These are phyloP conservation scores for Debaryomyces nepalensis DNA, from an alignment of 1,139 yeast genomes.

Conservation along the genomic window DNA sequence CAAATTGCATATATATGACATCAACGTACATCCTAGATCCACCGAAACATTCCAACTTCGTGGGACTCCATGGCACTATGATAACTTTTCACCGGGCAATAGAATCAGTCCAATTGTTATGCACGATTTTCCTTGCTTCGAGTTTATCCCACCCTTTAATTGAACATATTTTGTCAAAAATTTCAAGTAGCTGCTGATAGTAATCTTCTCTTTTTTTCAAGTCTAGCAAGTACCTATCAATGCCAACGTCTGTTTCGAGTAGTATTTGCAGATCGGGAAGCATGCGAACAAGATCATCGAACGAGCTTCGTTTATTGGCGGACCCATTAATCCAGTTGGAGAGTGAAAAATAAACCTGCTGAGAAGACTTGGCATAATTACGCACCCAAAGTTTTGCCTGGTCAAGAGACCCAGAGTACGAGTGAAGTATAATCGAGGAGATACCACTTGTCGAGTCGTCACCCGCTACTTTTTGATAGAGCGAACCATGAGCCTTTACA, in stretches of 20 bases:
- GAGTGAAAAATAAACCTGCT: slow-evolving; percentile 55
- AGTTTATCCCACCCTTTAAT: slow-evolving; percentile 20
- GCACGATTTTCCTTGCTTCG: slow-evolving; percentile 8
- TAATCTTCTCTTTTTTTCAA: slow-evolving; percentile 21
- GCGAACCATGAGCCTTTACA: slow-evolving; percentile 73
- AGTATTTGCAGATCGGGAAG: slow-evolving; percentile 33
- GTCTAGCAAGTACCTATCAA: slow-evolving; percentile 31
- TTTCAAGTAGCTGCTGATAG: slow-evolving; percentile 23
- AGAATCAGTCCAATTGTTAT: slow-evolving; percentile 10
- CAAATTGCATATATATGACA: not conserved
- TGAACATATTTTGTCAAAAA: slow-evolving; percentile 22
- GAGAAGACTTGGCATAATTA: slow-evolving; percentile 24
- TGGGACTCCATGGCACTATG: too few relatives aligned
- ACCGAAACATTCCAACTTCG: too few relatives aligned
- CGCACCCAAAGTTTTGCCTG: slow-evolving; percentile 60
- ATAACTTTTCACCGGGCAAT: slow-evolving; percentile 1
- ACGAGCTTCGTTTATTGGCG: slow-evolving; percentile 24
- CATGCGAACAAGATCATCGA: slow-evolving; percentile 29
- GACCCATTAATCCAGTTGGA: slow-evolving; percentile 63
- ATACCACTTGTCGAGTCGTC: slow-evolving; percentile 16
- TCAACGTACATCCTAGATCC: not conserved
- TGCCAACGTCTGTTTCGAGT: slow-evolving; percentile 43
- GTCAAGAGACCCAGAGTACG: slow-evolving; percentile 83
- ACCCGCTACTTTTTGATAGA: slow-evolving; percentile 50
- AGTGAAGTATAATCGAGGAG: slow-evolving; percentile 66